phyloP scores from a whole-genome alignment of 1,284 basidiomycete species.

The Tilletia walkeri region DNA sequence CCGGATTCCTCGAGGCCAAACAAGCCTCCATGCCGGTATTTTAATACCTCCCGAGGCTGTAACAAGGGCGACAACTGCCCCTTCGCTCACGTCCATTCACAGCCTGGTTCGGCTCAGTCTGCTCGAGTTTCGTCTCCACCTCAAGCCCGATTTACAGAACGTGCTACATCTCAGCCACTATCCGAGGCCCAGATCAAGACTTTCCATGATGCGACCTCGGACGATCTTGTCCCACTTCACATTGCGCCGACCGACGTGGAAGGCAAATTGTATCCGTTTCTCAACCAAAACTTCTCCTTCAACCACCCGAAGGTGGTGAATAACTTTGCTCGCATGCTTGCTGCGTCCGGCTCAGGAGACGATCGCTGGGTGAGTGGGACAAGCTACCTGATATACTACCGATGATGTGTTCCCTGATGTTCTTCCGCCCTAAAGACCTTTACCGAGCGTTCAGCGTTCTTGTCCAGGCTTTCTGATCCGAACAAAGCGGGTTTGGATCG shows the following conservation, averaged over 20 bases:
- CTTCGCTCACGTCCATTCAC: neutral
- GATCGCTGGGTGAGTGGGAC: neutral
- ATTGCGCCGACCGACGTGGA: neutral
- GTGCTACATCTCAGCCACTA: neutral
- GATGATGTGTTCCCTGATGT: too few species aligned
- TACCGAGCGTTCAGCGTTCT: neutral
- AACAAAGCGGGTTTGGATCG: neutral
- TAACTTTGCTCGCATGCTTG: neutral
- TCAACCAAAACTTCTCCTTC: neutral
- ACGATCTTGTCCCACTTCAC: neutral
- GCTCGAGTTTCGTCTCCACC: neutral
- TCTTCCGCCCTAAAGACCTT: neutral
- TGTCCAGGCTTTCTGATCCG: neutral
- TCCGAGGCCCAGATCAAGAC: neutral
- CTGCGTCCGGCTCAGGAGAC: neutral
- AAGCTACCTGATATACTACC: neutral
- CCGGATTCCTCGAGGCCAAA: too few species aligned
- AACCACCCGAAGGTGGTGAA: neutral
- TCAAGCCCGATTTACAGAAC: neutral
- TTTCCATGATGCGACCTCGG: neutral
- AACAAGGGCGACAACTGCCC: neutral
- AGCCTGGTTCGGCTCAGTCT: neutral
- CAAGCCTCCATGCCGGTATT: neutral
- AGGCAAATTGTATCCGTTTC: neutral
- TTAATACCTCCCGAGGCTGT: neutral